Evolutionary conservation across 2,329 filamentous ascomycete genomes (phyloP).

Genomic region (Aspergillus hortae): DNA sequence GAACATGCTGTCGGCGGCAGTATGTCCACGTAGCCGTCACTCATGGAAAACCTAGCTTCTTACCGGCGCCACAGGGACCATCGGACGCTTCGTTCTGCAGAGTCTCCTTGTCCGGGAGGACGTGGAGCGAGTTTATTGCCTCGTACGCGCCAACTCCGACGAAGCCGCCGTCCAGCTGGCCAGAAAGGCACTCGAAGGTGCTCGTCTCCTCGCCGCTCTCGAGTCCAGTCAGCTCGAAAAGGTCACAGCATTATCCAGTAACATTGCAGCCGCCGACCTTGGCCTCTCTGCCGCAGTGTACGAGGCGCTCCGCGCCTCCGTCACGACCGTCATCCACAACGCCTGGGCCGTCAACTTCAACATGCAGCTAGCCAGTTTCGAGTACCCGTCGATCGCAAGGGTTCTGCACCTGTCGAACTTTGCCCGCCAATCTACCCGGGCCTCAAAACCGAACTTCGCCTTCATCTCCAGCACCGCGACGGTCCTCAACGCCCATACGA

Average conservation of each 20-base stretch:
- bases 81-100: constrained; percentile 59
- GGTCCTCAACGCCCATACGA: neutral
- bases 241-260: neutral
- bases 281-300: constrained; percentile 2
- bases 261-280: neutral
- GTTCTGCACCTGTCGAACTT: constrained; percentile 45
- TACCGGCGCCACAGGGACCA: constrained; percentile 64
- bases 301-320: constrained; percentile 38
- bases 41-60: constrained; percentile 36
- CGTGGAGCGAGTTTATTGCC: neutral
- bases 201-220: neutral
- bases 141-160: neutral
- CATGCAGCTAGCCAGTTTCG: constrained; percentile 55
- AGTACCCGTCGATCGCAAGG: constrained; percentile 51
- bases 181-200: too few relatives aligned
- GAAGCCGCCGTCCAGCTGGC: neutral
- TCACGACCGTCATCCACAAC: constrained; percentile 57
- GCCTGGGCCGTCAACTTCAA: constrained; percentile 66
- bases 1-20: constrained; percentile 54
- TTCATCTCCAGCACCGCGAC: too few relatives aligned
- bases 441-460: constrained; percentile 23
- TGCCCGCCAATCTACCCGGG: constrained; percentile 32
- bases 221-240: neutral
- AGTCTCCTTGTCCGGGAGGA: constrained; percentile 28
- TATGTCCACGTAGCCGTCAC: constrained; percentile 47